A percentile compares a stretch with the other conserved stretches of the same genome.
These are phyloP conservation scores for Chaetomium sp. DNA, from an alignment of 2,329 filamentous ascomycete genomes.

Conservation along the genomic window DNA sequence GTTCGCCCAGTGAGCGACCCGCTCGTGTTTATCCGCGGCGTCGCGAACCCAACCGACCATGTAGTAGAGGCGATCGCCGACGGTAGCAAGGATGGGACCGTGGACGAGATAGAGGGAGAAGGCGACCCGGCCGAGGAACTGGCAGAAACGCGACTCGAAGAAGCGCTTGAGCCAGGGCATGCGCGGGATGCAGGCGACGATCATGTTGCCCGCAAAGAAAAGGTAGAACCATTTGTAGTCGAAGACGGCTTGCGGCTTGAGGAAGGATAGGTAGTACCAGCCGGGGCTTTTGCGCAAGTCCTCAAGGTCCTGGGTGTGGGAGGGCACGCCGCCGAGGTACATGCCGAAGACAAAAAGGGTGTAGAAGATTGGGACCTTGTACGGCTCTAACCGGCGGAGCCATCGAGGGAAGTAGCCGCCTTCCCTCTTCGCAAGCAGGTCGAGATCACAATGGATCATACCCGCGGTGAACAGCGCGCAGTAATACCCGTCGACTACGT, in stretches of 20 bases:
- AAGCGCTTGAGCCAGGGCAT: constrained; percentile 51
- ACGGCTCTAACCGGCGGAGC: constrained; percentile 39
- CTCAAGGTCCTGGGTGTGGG: constrained; percentile 40
- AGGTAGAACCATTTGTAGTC: constrained; percentile 65
- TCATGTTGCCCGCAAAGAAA: constrained; percentile 52
- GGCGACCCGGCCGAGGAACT: constrained; percentile 57
- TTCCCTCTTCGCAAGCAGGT: constrained; percentile 41
- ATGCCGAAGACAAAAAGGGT: constrained; percentile 46
- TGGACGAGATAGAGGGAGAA: constrained; percentile 60
- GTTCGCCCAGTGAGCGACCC: constrained; percentile 52
- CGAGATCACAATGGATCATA: constrained; percentile 57
- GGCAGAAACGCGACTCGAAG: constrained; percentile 53
- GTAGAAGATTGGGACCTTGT: constrained; percentile 47
- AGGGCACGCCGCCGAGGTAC: constrained; percentile 56
- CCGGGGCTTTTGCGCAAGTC: constrained; percentile 49
- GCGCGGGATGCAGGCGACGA: constrained; percentile 51
- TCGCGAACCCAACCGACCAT: constrained; percentile 50
- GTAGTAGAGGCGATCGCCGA: constrained; percentile 59
- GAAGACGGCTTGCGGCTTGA: constrained; percentile 60
- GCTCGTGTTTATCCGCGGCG: constrained; percentile 28
- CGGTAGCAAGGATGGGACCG: constrained; percentile 51
- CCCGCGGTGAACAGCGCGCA: constrained; percentile 54
- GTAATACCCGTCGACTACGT: constrained; percentile 59
- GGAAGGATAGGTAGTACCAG: constrained; percentile 53
- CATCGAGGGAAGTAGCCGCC: constrained; percentile 43